phyloP scores from a whole-genome alignment of 129 eudicot species.

The Tanacetum coccineum region DNA sequence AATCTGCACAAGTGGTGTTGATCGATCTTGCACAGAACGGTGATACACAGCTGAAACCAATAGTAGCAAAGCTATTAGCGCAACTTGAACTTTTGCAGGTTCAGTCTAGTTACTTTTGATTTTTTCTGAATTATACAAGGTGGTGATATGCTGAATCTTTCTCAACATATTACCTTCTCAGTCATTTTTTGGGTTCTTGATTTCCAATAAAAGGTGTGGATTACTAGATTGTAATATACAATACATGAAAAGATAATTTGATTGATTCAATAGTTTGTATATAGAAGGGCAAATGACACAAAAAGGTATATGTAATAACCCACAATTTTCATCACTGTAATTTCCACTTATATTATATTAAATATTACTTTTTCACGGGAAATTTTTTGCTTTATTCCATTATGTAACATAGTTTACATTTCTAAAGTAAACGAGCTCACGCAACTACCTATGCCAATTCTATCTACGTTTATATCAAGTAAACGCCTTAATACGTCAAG shows the following conservation, averaged over 20 bases:
- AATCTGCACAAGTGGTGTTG: constrained; percentile 55
- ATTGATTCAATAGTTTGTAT: not conserved
- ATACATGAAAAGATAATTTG: not conserved
- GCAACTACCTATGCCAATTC: no score
- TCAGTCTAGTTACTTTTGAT: constrained; percentile 79
- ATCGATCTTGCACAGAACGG: constrained; percentile 89
- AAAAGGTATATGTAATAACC: no score
- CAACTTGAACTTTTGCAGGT: constrained; percentile 80
- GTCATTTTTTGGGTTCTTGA: constrained; percentile 32
- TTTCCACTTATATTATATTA: no score
- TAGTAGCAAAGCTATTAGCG: constrained; percentile 70
- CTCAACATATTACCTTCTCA: constrained; percentile 11
- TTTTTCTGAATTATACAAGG: constrained; percentile 17
- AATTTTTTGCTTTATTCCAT: no score
- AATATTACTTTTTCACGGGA: no score
- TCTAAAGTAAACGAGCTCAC: no score
- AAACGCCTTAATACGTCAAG: no score
- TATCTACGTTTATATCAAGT: no score
- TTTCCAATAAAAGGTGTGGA: constrained; percentile 17
- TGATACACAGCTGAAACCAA: constrained; percentile 50
- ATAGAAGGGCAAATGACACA: no score
- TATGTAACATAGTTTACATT: no score
- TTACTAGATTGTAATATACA: constrained; percentile 15
- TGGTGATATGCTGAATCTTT: constrained; percentile 12
- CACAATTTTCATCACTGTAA: no score